These are phyloP conservation scores for Alternaria incomplexa DNA, from an alignment of 2,329 filamentous ascomycete species.

Conservation along the genomic window DNA sequence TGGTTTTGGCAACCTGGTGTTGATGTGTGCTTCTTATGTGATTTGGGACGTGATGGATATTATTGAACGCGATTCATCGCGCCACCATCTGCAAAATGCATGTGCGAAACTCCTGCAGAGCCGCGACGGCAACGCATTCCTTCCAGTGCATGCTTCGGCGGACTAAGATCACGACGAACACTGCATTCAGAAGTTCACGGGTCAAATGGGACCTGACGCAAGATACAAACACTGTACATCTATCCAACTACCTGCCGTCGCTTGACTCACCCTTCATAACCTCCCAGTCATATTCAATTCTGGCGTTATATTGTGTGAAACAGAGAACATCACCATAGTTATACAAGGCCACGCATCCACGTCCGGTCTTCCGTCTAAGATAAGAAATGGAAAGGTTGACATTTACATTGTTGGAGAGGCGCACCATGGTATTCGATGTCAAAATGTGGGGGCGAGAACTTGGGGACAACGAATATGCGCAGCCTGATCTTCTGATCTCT, in stretches of 20 bases:
- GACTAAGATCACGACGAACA: neutral
- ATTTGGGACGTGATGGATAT: neutral
- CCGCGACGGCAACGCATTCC: neutral
- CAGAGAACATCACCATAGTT: slow-evolving; percentile 32
- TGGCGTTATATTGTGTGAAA: slow-evolving; percentile 18
- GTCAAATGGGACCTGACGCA: neutral
- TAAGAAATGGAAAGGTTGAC: slow-evolving; percentile 29
- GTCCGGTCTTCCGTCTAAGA: slow-evolving; percentile 26
- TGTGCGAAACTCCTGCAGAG: neutral
- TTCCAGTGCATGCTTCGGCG: neutral
- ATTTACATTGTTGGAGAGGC: slow-evolving; percentile 24
- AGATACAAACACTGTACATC: neutral
- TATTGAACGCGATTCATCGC: neutral
- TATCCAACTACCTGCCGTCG: neutral
- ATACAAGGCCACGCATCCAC: slow-evolving; percentile 28
- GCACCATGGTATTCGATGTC: slow-evolving; percentile 22
- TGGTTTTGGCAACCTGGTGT: neutral
- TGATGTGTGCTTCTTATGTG: neutral
- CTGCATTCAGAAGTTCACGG: neutral
- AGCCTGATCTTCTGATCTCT: slow-evolving; percentile 19
- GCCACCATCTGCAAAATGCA: neutral
- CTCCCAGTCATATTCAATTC: neutral
- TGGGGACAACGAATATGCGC: slow-evolving; percentile 14
- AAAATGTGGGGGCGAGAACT: slow-evolving; percentile 7
- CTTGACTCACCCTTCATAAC: neutral